phyloP scores from a whole-genome alignment of 768 basidiomycete species.

The Strobilomyces echinocephalus region DNA sequence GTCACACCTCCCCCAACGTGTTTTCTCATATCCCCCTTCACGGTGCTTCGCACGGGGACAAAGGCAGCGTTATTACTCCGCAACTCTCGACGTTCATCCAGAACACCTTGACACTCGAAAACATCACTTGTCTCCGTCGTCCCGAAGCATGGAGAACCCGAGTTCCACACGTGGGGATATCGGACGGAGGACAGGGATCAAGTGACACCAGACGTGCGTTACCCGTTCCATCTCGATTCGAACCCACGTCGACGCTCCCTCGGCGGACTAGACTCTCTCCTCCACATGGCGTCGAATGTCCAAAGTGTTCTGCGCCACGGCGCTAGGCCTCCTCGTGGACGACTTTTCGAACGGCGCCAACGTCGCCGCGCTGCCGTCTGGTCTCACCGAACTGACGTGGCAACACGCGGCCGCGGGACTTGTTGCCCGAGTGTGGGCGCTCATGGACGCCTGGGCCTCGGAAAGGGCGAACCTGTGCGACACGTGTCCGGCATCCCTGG shows the following conservation, averaged over 20 bases:
- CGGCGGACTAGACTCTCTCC: slow-evolving; percentile 30
- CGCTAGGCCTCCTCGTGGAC: slow-evolving; percentile 40
- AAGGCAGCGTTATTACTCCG: too few species aligned
- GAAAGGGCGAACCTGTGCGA: too few species aligned
- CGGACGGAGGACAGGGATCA: slow-evolving; percentile 32
- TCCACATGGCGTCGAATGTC: slow-evolving; percentile 33
- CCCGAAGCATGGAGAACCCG: slow-evolving; percentile 20
- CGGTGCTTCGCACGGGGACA: too few species aligned
- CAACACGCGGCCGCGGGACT: too few species aligned
- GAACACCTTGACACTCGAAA: slow-evolving; percentile 10
- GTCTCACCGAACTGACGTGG: slow-evolving; percentile 32
- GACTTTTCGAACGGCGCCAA: slow-evolving; percentile 42
- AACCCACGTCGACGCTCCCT: too few species aligned
- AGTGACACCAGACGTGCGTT: slow-evolving; percentile 31
- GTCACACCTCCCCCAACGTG: slow-evolving; percentile 6
- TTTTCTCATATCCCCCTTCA: slow-evolving; percentile 2
- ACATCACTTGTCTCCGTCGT: slow-evolving; percentile 31
- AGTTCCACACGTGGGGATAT: slow-evolving; percentile 34
- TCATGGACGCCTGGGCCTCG: slow-evolving; percentile 38
- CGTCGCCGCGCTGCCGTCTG: slow-evolving; percentile 30
- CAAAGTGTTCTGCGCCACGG: too few species aligned
- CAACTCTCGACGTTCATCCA: too few species aligned
- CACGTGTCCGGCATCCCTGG: too few species aligned
- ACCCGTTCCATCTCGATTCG: background rate
- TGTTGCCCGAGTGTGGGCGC: slow-evolving; percentile 41